These are phyloP conservation scores for Metahyphopichia silvanorum DNA, from an alignment of 805 yeast species.

Conservation along the genomic window DNA sequence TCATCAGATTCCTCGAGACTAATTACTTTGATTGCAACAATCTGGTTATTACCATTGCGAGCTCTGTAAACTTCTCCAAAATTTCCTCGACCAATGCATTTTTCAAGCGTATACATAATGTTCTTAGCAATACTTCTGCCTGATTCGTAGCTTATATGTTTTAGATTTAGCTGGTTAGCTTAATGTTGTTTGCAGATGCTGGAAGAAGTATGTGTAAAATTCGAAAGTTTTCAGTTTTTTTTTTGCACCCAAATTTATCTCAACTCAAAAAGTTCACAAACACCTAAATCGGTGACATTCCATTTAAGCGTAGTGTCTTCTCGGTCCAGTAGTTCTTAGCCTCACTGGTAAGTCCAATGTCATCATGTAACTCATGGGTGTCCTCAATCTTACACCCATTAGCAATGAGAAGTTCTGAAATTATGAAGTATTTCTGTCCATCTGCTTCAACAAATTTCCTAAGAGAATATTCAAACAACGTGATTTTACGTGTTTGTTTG, in stretches of 20 bases:
- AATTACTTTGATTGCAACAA: constrained; percentile 84
- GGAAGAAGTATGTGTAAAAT: no score
- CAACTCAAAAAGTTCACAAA: no score
- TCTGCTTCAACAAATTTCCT: constrained; percentile 37
- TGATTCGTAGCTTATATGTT: no score
- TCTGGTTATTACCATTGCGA: constrained; percentile 24
- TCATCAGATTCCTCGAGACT: constrained; percentile 78
- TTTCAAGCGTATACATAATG: constrained; percentile 29
- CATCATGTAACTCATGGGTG: constrained; percentile 18
- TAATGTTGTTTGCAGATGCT: no score
- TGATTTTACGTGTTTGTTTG: constrained; percentile 11
- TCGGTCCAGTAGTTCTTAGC: constrained; percentile 56
- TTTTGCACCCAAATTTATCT: no score
- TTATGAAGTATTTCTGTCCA: constrained; percentile 32
- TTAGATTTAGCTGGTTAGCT: no score
- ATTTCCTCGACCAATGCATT: constrained; percentile 78
- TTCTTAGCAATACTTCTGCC: no score
- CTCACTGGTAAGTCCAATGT: constrained; percentile 36
- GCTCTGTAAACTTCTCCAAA: constrained; percentile 86
- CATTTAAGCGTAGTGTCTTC: constrained; percentile 11
- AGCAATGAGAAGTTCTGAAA: constrained; percentile 55
- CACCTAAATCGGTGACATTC: constrained; percentile 1
- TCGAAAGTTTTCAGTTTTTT: no score
- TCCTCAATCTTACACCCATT: constrained; percentile 53
- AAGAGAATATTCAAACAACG: constrained; percentile 49